phyloP scores from a whole-genome alignment of 495 filamentous ascomycete species.

The Talaromyces thailandensis region DNA sequence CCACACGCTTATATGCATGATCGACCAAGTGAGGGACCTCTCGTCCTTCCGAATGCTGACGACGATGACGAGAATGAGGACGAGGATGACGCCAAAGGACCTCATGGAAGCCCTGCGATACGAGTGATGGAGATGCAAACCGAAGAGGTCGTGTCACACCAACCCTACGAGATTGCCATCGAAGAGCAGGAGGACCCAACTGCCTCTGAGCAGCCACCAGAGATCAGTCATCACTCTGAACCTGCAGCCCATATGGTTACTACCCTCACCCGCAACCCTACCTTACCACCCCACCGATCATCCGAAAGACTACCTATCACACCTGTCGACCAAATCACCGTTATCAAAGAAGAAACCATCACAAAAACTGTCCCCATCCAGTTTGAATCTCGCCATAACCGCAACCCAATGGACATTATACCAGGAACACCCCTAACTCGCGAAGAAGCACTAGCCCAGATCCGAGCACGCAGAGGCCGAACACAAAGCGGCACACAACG shows the following conservation, averaged over 20 bases:
- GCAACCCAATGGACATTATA: constrained; percentile 17
- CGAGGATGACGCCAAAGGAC: not conserved
- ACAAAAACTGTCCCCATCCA: constrained; percentile 28
- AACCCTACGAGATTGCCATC: not conserved
- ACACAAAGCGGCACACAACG: constrained; percentile 35
- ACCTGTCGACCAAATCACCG: constrained; percentile 6
- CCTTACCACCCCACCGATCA: not conserved
- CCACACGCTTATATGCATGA: constrained; percentile 12
- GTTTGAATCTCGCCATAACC: constrained; percentile 5
- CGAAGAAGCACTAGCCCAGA: constrained; percentile 43
- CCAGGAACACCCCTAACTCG: constrained; percentile 37
- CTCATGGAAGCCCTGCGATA: not conserved
- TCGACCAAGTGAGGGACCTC: constrained; percentile 2
- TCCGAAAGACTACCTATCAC: constrained; percentile 12
- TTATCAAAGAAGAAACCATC: constrained; percentile 9
- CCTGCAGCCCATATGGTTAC: not conserved
- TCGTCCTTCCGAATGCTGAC: constrained; percentile 2
- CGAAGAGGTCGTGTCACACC: not conserved
- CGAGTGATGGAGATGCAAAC: not conserved
- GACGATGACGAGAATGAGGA: not conserved
- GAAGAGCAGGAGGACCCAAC: not conserved
- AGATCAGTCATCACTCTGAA: too few species aligned
- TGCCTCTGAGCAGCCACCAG: not conserved
- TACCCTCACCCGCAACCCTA: not conserved
- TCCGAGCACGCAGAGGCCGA: constrained; percentile 36